phyloP scores from a whole-genome alignment of 164 flowering plant genomes.

The Piper betle region DNA sequence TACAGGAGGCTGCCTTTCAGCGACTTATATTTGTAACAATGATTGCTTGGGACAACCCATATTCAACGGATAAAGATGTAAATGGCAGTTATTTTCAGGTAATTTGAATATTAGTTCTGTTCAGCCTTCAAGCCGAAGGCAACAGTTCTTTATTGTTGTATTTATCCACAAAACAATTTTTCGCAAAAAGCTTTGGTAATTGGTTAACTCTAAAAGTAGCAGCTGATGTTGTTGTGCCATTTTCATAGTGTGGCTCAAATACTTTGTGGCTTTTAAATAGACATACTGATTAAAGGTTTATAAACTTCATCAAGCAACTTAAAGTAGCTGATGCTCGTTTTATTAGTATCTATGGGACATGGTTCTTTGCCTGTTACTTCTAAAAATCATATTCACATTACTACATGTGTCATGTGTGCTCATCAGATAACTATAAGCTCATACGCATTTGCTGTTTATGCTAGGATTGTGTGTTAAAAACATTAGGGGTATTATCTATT shows the following conservation, averaged over 20 bases:
- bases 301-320: no score
- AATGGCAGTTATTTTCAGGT: conserved; percentile 44
- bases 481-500: neutral
- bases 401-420: neutral
- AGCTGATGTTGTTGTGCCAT: no score
- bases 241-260: no score
- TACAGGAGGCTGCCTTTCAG: conserved; percentile 87
- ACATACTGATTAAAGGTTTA: no score
- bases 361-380: no score
- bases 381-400: neutral
- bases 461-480: neutral
- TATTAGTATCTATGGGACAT: no score
- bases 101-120: neutral
- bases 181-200: no score
- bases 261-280: no score
- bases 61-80: conserved; percentile 20
- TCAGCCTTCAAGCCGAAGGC: neutral
- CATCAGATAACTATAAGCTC: neutral
- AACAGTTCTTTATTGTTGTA: no score
- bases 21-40: conserved; percentile 78
- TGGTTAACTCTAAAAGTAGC: no score
- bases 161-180: no score
- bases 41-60: conserved; percentile 94
- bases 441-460: neutral
- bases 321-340: no score